phyloP scores from a whole-genome alignment of 202 grass and related monocot genomes.

The Dendrocalamus latiflorus region DNA sequence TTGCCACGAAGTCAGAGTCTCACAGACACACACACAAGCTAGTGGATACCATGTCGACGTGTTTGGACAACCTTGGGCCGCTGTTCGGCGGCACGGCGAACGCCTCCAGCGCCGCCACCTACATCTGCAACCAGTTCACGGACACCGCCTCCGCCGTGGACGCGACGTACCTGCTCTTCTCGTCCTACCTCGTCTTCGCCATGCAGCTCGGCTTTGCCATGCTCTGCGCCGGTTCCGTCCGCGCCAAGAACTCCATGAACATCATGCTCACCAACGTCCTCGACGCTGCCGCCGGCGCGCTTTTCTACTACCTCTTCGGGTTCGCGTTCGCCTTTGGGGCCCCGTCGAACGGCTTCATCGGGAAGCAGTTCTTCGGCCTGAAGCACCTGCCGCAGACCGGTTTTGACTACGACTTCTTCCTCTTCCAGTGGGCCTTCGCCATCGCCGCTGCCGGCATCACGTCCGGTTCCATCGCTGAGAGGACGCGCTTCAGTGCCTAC shows the following conservation, averaged over 20 bases:
- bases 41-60: conserved; percentile 41
- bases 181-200: conserved; percentile 64
- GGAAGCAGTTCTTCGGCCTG: conserved; percentile 73
- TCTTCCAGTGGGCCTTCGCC: conserved; percentile 98
- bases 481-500: no score
- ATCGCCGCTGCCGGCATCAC: conserved; percentile 95
- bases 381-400: no score
- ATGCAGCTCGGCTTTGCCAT: conserved; percentile 89
- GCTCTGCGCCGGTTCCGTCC: conserved; percentile 70
- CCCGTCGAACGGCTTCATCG: conserved; percentile 76
- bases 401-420: conserved; percentile 82
- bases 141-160: conserved; percentile 54
- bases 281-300: conserved; percentile 58
- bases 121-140: conserved; percentile 55
- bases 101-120: conserved; percentile 27
- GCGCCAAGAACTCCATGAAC: conserved; percentile 77
- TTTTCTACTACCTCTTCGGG: conserved; percentile 85
- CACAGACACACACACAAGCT: no score
- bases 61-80: conserved; percentile 40
- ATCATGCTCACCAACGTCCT: conserved; percentile 85
- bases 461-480: conserved; percentile 91
- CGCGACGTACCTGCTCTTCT: conserved; percentile 76
- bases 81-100: conserved; percentile 51
- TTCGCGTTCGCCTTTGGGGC: conserved; percentile 71
- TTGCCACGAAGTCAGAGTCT: background rate